phyloP scores from a whole-genome alignment of 129 eudicot species.

The Escallonia rubra region DNA sequence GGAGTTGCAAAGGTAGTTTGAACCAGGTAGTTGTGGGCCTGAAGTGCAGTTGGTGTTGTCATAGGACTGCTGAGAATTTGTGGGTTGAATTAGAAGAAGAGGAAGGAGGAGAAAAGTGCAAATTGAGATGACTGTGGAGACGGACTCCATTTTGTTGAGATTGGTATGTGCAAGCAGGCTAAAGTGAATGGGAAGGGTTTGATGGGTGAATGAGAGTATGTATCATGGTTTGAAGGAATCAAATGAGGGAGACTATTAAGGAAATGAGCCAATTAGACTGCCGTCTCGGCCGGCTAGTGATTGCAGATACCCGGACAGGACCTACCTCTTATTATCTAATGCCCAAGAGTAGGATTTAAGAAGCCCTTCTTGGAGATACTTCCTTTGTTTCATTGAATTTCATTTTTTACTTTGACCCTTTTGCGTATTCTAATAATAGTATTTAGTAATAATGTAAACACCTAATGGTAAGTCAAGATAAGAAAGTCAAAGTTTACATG shows the following conservation, averaged over 20 bases:
- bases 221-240: background rate
- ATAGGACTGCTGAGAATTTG: conserved; percentile 22
- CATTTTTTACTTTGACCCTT: too few relatives aligned
- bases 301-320: too few relatives aligned
- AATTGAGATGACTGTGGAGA: background rate
- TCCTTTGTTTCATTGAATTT: too few relatives aligned
- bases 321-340: too few relatives aligned
- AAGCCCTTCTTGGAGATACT: too few relatives aligned
- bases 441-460: too few relatives aligned
- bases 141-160: conserved; percentile 16
- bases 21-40: conserved; percentile 20
- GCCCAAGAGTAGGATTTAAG: too few relatives aligned
- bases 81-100: conserved; percentile 10
- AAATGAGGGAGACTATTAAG: background rate
- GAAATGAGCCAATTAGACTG: background rate
- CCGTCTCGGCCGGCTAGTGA: conserved; percentile 15
- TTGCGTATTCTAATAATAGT: too few relatives aligned
- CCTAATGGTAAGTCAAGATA: too few relatives aligned
- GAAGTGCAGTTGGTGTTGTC: conserved; percentile 34
- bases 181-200: too few relatives aligned
- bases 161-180: too few relatives aligned
- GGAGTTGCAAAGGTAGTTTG: conserved; percentile 37
- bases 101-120: conserved; percentile 2
- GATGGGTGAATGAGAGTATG: conserved; percentile 1
- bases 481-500: too few relatives aligned